Evolutionary conservation across 495 filamentous ascomycete species (phyloP).

Genomic region (Lichenothelia convexa): DNA sequence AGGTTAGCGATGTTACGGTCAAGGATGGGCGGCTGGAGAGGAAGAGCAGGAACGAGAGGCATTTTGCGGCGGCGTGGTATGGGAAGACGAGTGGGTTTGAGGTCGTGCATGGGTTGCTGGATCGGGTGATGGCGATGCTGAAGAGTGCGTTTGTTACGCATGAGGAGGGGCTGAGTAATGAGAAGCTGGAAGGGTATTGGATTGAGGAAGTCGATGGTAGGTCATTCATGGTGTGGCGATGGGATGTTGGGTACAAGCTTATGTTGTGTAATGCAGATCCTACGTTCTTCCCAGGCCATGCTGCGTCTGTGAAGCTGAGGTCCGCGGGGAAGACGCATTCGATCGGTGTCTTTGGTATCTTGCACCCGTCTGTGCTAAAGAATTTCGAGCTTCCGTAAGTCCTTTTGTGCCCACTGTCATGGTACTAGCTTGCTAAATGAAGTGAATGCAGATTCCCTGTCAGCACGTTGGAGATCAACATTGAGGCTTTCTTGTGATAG

Average conservation of each 20-base stretch:
- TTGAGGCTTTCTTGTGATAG: constrained; percentile 73
- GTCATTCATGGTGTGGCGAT: constrained; percentile 11
- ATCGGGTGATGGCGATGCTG: constrained; percentile 85
- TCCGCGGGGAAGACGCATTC: constrained; percentile 47
- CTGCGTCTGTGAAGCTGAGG: constrained; percentile 61
- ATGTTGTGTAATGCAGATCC: no score
- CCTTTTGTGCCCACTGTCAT: background rate
- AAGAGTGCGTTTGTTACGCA: constrained; percentile 58
- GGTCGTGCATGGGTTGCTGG: constrained; percentile 81
- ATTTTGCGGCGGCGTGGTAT: constrained; percentile 88
- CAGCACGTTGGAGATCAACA: constrained; percentile 86
- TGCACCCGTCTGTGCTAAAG: constrained; percentile 82
- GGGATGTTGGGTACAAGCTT: no score
- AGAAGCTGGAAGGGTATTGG: constrained; percentile 55
- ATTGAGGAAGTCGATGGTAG: constrained; percentile 74
- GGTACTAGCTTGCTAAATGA: background rate
- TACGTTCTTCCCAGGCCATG: constrained; percentile 81
- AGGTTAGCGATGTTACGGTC: constrained; percentile 79
- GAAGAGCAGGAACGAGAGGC: constrained; percentile 75
- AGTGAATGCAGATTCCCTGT: constrained; percentile 50
- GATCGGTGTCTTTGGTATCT: constrained; percentile 79
- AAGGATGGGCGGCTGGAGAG: constrained; percentile 66
- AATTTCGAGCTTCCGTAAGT: constrained; percentile 75
- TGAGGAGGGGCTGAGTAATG: constrained; percentile 45
- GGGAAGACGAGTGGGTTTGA: constrained; percentile 95